Conservation (phyloP, 495 filamentous ascomycete species). For the Filosporella fistucella region DNA sequence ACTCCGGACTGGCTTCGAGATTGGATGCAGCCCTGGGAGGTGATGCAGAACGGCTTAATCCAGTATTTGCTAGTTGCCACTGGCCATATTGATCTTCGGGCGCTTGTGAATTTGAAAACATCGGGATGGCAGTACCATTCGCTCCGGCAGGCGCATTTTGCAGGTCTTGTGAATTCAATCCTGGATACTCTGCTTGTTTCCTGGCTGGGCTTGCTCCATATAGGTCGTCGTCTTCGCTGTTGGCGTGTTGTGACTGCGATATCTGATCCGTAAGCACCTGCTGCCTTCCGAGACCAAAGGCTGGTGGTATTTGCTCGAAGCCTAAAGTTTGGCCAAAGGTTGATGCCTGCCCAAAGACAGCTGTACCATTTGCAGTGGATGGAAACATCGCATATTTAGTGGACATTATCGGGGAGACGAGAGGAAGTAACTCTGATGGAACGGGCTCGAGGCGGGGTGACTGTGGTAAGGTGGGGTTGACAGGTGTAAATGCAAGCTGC, state of each 20-base stretch:
- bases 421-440: slow-evolving; percentile 39
- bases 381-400: not conserved
- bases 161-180: not conserved
- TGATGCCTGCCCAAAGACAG: too few species aligned
- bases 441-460: slow-evolving; percentile 41
- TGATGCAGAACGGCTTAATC: not conserved
- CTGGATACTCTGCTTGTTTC: not conserved
- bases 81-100: slow-evolving; percentile 16
- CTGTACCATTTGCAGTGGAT: not conserved
- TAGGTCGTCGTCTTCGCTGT: too few species aligned
- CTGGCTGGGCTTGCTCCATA: slow-evolving; percentile 10
- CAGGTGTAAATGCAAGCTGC: not conserved
- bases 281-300: too few species aligned
- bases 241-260: too few species aligned
- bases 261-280: too few species aligned
- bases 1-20: too few species aligned
- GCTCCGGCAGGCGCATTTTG: slow-evolving; percentile 13
- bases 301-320: too few species aligned
- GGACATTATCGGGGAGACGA: slow-evolving; percentile 40
- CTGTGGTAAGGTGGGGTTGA: slow-evolving; percentile 23
- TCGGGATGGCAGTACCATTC: not conserved
- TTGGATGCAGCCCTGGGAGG: not conserved
- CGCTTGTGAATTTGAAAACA: not conserved
- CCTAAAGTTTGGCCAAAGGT: too few species aligned
- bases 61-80: slow-evolving; percentile 14